Percentiles rank a stretch among this genome's conserved stretches.
Conservation (phyloP, 345 rosid species). For the Gossypium australe region DNA sequence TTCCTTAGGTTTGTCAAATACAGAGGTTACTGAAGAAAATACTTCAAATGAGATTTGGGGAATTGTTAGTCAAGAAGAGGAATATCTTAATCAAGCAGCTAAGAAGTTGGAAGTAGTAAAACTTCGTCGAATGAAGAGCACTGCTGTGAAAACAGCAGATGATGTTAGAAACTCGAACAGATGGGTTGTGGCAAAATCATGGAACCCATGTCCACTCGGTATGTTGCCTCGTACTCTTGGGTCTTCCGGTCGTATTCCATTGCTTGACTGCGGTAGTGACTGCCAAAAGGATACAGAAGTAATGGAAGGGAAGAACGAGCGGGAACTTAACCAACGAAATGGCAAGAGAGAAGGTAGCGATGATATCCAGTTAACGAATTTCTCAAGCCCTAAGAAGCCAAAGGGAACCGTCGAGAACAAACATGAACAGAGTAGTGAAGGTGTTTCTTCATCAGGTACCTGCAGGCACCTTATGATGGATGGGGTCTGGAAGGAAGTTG, state of each 20-base stretch:
- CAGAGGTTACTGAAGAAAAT: slow-evolving; percentile 26
- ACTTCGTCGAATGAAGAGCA: slow-evolving; percentile 26
- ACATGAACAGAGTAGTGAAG: slow-evolving; percentile 9
- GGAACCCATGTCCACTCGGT: slow-evolving; percentile 88
- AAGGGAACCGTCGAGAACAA: slow-evolving; percentile 31
- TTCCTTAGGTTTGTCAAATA: slow-evolving; percentile 19
- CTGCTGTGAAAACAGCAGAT: slow-evolving; percentile 18
- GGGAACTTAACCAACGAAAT: slow-evolving; percentile 20
- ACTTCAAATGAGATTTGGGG: slow-evolving; percentile 17
- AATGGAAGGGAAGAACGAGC: slow-evolving; percentile 22
- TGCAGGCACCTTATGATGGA: slow-evolving; percentile 42
- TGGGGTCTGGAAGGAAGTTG: slow-evolving; percentile 52
- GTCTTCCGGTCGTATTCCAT: slow-evolving; percentile 60
- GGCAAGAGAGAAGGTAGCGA: slow-evolving; percentile 32
- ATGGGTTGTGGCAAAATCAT: slow-evolving; percentile 59
- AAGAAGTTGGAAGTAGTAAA: slow-evolving; percentile 53
- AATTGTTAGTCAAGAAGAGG: slow-evolving; percentile 41
- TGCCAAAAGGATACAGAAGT: slow-evolving; percentile 7
- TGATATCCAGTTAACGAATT: slow-evolving; percentile 11
- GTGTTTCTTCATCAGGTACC: slow-evolving; percentile 14
- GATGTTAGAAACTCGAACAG: slow-evolving; percentile 23
- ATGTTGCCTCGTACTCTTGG: slow-evolving; percentile 61
- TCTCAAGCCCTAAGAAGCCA: slow-evolving; percentile 32
- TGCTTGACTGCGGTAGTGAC: slow-evolving; percentile 30
- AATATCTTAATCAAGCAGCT: slow-evolving; percentile 41